Base-by-base conservation (phyloP, 345 rosid species). In the Pugionium cornutum region DNA sequence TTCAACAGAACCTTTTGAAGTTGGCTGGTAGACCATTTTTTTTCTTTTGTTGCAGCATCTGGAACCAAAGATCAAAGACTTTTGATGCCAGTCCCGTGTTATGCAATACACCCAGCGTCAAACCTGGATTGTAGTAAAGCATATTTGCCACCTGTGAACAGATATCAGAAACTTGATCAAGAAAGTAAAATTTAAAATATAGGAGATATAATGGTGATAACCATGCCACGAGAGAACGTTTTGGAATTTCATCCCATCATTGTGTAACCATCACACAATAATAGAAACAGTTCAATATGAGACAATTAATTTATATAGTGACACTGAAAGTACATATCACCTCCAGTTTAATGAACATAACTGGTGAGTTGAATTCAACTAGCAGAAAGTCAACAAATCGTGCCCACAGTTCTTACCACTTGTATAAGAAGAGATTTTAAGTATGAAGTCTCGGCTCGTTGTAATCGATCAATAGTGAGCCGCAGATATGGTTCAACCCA, bases 401-500 rank as follows among this genome's bases (percentile, higher is more conserved):
- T 57, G 10, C 44, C 64, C 58, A 11, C 36, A 72, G 33, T 62
- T 48, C 91, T 80, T 82, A 95, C 99, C 96, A 95, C 96, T 89
- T 95, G 98, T 67, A 91, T 34, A 52, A 95, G 94, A 75, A 95
- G 98, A 64, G 97, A 91, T 73, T 95, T 95, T 79, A 95, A 78
- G 74, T 82, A 80, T 49, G 96, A 76, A 69, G 82, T 84, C 71
- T 87, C 89, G n/a, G 95, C 77, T 62, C 86, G 83, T 37, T 80
- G 87, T 73, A 95, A 81, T 58, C 96, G 82, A 66, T 89, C 94
- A 70, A 91, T 77, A 4, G 96, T 86, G 54, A 95, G 77, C 72
- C 89, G 84, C 55, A 95, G 74, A 79, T 87, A 95, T 76, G 99
- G 98, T 70, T 95, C 99, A 70, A 86, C 82, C 97, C 96, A 95